Base-by-base conservation (phyloP, 495 filamentous ascomycete genomes). In the Neurospora sp. region DNA sequence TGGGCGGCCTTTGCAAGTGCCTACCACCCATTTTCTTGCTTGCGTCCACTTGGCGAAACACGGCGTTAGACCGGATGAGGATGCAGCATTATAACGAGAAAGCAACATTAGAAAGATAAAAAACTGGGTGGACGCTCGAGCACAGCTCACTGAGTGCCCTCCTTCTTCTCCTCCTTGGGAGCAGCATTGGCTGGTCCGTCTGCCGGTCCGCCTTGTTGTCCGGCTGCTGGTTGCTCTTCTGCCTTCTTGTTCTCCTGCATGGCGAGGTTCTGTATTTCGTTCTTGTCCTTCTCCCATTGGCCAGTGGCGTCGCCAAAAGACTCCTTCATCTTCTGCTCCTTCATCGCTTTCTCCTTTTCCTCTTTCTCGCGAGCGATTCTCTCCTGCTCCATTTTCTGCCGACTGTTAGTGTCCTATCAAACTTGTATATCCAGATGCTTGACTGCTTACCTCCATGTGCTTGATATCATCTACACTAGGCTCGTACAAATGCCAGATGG, bases 401-500 rank as follows among this genome's bases (percentile, higher is more conserved):
- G 16, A 3, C 14, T 37, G 71, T 77, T 76, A 81, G 80, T 72
- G 75, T 71, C 62, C 66, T 46, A 12, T 69, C 27, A 41, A 49
- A 71, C 20, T 18, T 10, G 69, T 14, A 16, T 38, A 70, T 2
- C 39, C 18, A 18, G 20, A 75, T 70, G 10, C 37, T 27, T 11
- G 49, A 39, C 23, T 71, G 74, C 86, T 74, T 78, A 88, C 87
- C 84, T 95, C 95, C 96, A 99, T 99, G 76, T 98, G 96, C 71
- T 92, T 90, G 70, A 98, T 92, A 77, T 99, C 96, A 78, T 99
- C 96, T 12, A 97, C 93, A 74, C 93, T 97, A 14, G 96, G 96
- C 80, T 99, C 96, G 84, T 99, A 99, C 71, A 98, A 85, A 90
- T 99, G 96, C 96, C 96, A 99, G 73, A 99, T 97, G 0, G 94